Evolutionary conservation across 176 grass and related monocot genomes (phyloP), one percentile per base, ranked within the genome.

Genomic region (Elaeis guineensis): DNA sequence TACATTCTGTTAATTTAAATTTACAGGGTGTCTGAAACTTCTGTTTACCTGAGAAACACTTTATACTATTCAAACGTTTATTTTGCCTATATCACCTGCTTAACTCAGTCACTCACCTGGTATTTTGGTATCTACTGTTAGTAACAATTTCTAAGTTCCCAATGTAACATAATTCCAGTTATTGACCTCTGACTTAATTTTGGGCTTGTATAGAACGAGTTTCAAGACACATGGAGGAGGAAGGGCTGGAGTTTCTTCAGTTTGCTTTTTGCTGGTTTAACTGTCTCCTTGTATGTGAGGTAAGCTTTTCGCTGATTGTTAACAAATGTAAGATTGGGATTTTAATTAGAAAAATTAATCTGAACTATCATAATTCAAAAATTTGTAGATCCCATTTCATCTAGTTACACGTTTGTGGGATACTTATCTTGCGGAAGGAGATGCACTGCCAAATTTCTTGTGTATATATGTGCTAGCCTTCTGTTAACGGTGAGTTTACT

Each of bases 231-330:
- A 98, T 98, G 61, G 93, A 98, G 74, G 88, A 89, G 62, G 84
- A 98, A 86, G 87, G 93, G 16, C 75, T 92, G 25, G 93, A 98
- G 57, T 98, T 98, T 72, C 93, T 98, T 75, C 93, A 98, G 72
- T 98, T 92, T 80, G 84, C 87, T 57, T 98, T 98, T 69, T 81
- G 93, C 39, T 98, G 93, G 87, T 98, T 98, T 57, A 98, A 98
- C 39, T 98, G 87, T 75, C 87, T 98, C 63, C 19, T 98, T 76
- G 92, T 98, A 76, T 84, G 93, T 14, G 93, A 98, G 87, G 93
- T 98, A 16, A 5, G 4, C 19, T 21, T 44, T 44, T 44, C 3
- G 35, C 2, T 19, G 17, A 21, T 57, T 61, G 16, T 19, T 25
- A 44, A 44, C 35, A 9, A 44, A 44, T 44, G 7, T 44, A 3